Evolutionary conservation across 2,329 filamentous ascomycete genomes (phyloP), one percentile per base, ranked within the genome.

Genomic region (Colletotrichum horii): DNA sequence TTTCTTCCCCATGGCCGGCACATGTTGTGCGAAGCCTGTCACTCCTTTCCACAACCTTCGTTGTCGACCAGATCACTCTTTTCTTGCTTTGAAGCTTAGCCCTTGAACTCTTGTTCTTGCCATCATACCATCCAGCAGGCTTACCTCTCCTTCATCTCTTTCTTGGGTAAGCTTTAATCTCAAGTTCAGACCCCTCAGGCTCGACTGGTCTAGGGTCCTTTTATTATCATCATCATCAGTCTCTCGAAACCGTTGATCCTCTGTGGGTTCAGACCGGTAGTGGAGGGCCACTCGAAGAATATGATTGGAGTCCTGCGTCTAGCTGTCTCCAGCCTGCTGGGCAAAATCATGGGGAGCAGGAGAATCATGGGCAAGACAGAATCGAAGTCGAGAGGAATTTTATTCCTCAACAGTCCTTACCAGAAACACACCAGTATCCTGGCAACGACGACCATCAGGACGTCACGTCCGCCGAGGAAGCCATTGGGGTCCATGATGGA

Each of bases 271-370:
- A 70, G 55, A 34, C 62, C 70, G 70, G 78, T 43, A 62, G 56
- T 71, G 66, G 66, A 55, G 78, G 78, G 60, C 78, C 78, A 14
- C 70, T 78, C 11, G 70, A 55, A 55, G 75, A 77, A 43, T 73
- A 77, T 72, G 73, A 76, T 7, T 58, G 67, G 38, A 66, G 70
- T 32, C 19, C 38, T 19, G 60, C 68, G 64, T 67, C 66, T 6
- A 14, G 38, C 30, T 43, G 67, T 30, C 24, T 64, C 8, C 66
- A 70, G 76, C 68, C 77, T 78, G 77, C 70, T 77, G 78, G 77
- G 26, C 76, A 79, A 62, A 48, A 48, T 1, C 11, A 28, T 48
- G 70, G 48, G n/a, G 52, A 71, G 52, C 24, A 67, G 19, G 70
- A 60, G 32, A 22, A 43, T 43, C 48, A 71, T 58, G 58, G 62